Conservation (phyloP, 202 grass and related monocot species). For the Zoysia matrella region DNA sequence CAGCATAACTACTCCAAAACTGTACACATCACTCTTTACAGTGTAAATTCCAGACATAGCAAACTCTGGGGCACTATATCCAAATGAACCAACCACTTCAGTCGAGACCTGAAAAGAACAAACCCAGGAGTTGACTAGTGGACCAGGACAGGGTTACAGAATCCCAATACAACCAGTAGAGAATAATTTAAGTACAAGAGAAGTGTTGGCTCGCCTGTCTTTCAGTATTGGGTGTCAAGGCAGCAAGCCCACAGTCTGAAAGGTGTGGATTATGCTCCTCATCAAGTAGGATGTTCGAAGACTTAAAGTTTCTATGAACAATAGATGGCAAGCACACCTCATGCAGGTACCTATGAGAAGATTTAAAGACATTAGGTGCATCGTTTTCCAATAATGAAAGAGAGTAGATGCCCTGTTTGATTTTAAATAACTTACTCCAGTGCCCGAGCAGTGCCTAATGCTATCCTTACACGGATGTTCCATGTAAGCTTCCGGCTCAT, state of each 20-base stretch:
- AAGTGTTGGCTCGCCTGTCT: conserved; percentile 69
- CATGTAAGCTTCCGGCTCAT: conserved; percentile 80
- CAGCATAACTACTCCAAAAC: conserved; percentile 98
- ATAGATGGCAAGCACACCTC: conserved; percentile 93
- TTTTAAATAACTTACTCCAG: conserved; percentile 76
- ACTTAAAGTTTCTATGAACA: conserved; percentile 97
- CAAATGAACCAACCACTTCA: conserved; percentile 92
- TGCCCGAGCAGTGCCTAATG: conserved; percentile 85
- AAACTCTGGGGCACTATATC: conserved; percentile 97
- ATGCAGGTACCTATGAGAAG: conserved; percentile 78
- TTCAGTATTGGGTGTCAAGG: conserved; percentile 88
- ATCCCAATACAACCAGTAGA: neutral
- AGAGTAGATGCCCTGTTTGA: conserved; percentile 14
- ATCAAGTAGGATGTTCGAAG: conserved; percentile 91
- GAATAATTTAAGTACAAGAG: conserved; percentile 18
- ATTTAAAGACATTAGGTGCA: conserved; percentile 12
- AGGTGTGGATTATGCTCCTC: conserved; percentile 93
- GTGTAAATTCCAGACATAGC: conserved; percentile 98
- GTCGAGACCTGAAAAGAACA: conserved; percentile 67
- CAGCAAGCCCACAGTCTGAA: conserved; percentile 91
- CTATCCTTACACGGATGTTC: conserved; percentile 85
- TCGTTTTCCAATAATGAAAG: conserved; percentile 17
- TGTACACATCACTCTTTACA: conserved; percentile 97
- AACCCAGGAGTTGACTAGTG: conserved; percentile 19
- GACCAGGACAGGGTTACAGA: conserved; percentile 11